Base-by-base conservation (phyloP, 768 basidiomycete species). In the Baorangia bicolor region DNA sequence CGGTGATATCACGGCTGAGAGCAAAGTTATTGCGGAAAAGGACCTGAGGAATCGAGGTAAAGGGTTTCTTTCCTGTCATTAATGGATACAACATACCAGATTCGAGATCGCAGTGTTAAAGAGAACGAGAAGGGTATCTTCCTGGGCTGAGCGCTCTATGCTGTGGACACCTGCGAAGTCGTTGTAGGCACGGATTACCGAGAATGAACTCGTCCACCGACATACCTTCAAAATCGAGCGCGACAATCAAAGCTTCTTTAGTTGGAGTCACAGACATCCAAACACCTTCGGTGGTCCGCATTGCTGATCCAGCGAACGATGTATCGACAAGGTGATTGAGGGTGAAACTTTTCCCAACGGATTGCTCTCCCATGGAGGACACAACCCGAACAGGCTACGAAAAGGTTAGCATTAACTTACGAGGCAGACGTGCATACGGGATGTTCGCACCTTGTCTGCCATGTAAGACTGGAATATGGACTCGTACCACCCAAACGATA, bases 251-350 rank as follows among this genome's bases (percentile, higher is more conserved):
- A 4, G 67, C 68, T 6, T 83, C 78, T 28, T 78, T 71, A 0
- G 85, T 84, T 0, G 85, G 85, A 2, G 84, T 83, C 16, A 81
- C 81, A 1, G 83, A 85, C 78, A 85, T 80, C 84, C 84, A 85
- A 25, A 86, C 81, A 20, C 84, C 84, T 69, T 84, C 81, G 59
- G 81, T 85, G 4, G 82, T 84, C 31, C 82, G 70, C 82, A 86
- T 84, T 0, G 84, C 84, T 11, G 78, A 81, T 7, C 84, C 84
- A 16, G 83, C 83, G 56, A 87, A 86, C 1, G 85, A 85, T 0
- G 83, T 82, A 57, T 86, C 84, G 1, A 76, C 76, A n/a, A 86
- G 70, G 56, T 86, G 85, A 54, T 86, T 84, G 23, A 85, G 68
- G 0, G 79, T 64, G 50, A 77, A 86, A 39, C 78, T 81, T 58